These are phyloP conservation scores for Batrachochytrium dendrobatidis DNA, from an alignment of 371 early-diverging fungal species.

Conservation along the genomic window DNA sequence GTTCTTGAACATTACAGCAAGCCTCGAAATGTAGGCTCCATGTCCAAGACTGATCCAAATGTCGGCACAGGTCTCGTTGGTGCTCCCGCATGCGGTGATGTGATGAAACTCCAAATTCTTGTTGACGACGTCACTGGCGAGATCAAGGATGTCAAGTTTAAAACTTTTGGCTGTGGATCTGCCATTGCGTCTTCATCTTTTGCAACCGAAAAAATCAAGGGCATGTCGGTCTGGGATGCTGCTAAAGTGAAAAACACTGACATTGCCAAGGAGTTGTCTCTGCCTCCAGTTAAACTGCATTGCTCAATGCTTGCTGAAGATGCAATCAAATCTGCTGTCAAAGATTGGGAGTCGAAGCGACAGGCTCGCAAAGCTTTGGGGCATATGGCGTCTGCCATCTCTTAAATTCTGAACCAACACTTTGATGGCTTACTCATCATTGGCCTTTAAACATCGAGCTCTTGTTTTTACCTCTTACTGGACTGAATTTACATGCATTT, in stretches of 20 bases:
- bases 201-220: conserved; percentile 92
- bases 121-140: conserved; percentile 84
- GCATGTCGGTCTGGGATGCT: conserved; percentile 86
- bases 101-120: conserved; percentile 97
- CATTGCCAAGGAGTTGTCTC: conserved; percentile 90
- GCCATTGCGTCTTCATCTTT: conserved; percentile 95
- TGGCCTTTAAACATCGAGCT: too few species aligned
- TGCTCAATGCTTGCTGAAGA: conserved; percentile 99
- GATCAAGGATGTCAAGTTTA: conserved; percentile 96
- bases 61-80: conserved; percentile 99
- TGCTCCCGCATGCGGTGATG: conserved; percentile 99
- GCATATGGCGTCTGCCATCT: too few species aligned
- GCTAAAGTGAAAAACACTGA: conserved; percentile 91
- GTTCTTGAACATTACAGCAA: conserved; percentile 49
- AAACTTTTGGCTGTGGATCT: conserved; percentile 99
- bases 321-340: conserved; percentile 95
- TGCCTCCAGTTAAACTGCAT: conserved; percentile 98
- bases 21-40: conserved; percentile 96
- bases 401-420: too few species aligned
- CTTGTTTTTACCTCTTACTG: too few species aligned
- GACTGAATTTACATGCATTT: too few species aligned
- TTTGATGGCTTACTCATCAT: too few species aligned
- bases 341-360: conserved; percentile 64
- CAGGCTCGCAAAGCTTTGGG: too few species aligned
- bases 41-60: conserved; percentile 71